A percentile compares a stretch with the other conserved stretches of the same genome.
Evolutionary conservation across 208 protist genomes (phyloP).

Genomic region (Leishmania lainsoni): DNA sequence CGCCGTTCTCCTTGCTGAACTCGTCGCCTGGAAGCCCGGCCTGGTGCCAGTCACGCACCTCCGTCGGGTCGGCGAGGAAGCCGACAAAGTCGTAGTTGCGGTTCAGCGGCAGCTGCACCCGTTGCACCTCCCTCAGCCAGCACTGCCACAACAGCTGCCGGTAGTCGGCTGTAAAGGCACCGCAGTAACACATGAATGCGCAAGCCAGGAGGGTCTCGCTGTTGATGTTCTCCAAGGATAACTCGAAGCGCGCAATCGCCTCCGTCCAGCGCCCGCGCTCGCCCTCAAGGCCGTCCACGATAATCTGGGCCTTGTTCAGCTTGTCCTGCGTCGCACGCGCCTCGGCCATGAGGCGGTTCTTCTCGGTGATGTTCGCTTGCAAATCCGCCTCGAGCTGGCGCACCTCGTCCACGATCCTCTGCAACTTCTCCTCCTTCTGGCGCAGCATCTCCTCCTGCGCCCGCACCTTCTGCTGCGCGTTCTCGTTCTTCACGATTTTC

Average conservation of each 20-base stretch:
- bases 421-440: constrained; percentile 92
- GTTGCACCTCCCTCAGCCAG: constrained; percentile 92
- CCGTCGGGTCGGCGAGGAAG: constrained; percentile 96
- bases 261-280: constrained; percentile 97
- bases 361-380: constrained; percentile 90
- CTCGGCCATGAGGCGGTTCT: constrained; percentile 93
- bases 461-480: constrained; percentile 91
- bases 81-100: constrained; percentile 91
- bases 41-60: constrained; percentile 97
- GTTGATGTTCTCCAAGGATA: constrained; percentile 86
- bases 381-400: constrained; percentile 90
- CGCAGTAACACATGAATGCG: constrained; percentile 98
- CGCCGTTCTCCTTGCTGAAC: constrained; percentile 97
- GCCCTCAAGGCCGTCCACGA: constrained; percentile 96
- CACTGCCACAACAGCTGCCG: constrained; percentile 89
- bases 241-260: constrained; percentile 93
- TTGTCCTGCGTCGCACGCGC: constrained; percentile 96
- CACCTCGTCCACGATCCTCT: constrained; percentile 94
- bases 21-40: constrained; percentile 96
- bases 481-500: constrained; percentile 96
- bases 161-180: constrained; percentile 97
- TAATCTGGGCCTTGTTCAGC: constrained; percentile 95
- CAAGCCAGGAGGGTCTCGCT: constrained; percentile 97
- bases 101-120: constrained; percentile 84
- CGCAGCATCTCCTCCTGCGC: constrained; percentile 95